These are phyloP conservation scores for Urtica urens DNA, from an alignment of 306 rosid genomes.

Conservation along the genomic window DNA sequence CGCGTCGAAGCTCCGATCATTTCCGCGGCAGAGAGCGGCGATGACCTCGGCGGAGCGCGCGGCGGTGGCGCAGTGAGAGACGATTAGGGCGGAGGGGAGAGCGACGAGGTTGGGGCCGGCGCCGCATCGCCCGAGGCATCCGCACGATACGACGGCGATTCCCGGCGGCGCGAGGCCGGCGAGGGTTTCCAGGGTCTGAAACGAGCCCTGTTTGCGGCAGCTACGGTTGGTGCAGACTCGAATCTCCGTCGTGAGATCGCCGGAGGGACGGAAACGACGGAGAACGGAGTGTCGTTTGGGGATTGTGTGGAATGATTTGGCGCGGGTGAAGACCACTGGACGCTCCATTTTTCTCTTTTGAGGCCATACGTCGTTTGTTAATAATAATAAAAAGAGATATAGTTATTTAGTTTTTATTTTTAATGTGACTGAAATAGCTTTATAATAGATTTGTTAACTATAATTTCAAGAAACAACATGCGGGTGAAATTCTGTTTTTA, in stretches of 20 bases:
- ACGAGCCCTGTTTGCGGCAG: slow-evolving; percentile 76
- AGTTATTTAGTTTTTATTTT: no score
- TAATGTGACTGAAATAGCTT: no score
- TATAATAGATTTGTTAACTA: no score
- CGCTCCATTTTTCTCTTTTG: background rate
- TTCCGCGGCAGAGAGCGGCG: slow-evolving; percentile 12
- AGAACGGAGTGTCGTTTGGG: background rate
- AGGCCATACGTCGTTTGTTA: no score
- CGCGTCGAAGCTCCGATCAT: slow-evolving; percentile 11
- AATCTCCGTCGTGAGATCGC: slow-evolving; percentile 27
- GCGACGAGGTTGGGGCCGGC: slow-evolving; percentile 65
- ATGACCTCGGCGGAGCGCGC: slow-evolving; percentile 54
- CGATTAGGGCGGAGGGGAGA: slow-evolving; percentile 38
- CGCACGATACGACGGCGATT: slow-evolving; percentile 45
- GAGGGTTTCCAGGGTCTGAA: slow-evolving; percentile 60
- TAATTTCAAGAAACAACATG: no score
- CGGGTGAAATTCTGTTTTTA: no score
- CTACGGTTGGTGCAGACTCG: slow-evolving; percentile 78
- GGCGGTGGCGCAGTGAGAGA: slow-evolving; percentile 57
- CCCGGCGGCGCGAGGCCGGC: slow-evolving; percentile 50
- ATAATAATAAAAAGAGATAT: no score
- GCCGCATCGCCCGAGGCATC: slow-evolving; percentile 72
- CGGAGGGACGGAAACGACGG: background rate
- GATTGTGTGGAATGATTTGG: background rate
- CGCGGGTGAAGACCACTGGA: background rate